Evolutionary conservation across 805 yeast genomes (phyloP), one percentile per base, ranked within the genome.

Genomic region (Sugiyamaella mastotermitis): DNA sequence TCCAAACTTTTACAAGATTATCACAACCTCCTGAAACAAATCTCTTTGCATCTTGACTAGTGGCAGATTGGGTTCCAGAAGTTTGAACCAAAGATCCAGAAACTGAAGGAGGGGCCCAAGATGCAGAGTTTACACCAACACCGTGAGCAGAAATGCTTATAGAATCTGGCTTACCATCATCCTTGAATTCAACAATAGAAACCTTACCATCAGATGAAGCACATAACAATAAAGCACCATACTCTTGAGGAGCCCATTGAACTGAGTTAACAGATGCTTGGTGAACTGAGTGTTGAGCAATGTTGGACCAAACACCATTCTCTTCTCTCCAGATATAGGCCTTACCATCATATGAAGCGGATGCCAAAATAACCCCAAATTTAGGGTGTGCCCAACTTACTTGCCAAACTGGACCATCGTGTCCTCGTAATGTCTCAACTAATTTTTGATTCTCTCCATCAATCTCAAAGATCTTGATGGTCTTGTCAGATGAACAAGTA

Each of bases 361-460:
- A 82, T 1, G 98, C 98, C 48, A 92, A 70, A 47, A 90, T 85
- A 10, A 86, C 81, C 27, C 98, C 98, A 57, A 90, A 92, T 61
- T 90, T 90, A 22, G 98, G 98, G 59, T 92, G 98, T 2, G 97
- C 97, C 98, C 98, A 92, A 38, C 85, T 77, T 15, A 87, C 94
- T 65, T 90, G 95, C 98, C 98, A 92, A 33, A 92, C 97, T 9
- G 98, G 97, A 23, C 97, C 98, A 46, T 87, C 96, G 61, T 92
- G 98, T 24, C 94, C 97, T 34, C 75, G 70, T 47, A 92, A 68
- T 1, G 97, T 88, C 49, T 87, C 96, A 14, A 82, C 71, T 36
- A 87, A 69, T 56, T 73, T 81, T 61, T 86, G 90, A 53, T 69
- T 75, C 32, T 85, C 94, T 26, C 90, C 97, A 57, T 90, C 98